These are phyloP conservation scores for Aspergillus homomorphus DNA, from an alignment of 495 filamentous ascomycete genomes.

Conservation along the genomic window DNA sequence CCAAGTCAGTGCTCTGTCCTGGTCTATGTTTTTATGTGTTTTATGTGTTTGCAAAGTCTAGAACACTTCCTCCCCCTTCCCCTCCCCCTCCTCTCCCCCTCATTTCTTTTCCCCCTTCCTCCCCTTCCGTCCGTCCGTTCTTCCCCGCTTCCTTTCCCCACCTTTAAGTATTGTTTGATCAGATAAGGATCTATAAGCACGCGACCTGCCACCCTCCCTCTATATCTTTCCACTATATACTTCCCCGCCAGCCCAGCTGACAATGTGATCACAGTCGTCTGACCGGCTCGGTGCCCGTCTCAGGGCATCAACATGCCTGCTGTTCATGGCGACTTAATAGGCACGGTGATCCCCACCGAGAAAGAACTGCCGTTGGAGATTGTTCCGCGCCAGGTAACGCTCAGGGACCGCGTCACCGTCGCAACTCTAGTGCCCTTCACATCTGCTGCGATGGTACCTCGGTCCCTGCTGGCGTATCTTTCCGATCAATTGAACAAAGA, in stretches of 20 bases:
- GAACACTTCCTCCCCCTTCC: background rate
- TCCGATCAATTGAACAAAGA: constrained; percentile 86
- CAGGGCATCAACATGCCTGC: constrained; percentile 66
- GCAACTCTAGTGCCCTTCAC: constrained; percentile 89
- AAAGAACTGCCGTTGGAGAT: constrained; percentile 66
- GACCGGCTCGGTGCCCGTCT: constrained; percentile 26
- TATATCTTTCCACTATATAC: constrained; percentile 2
- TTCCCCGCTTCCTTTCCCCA: background rate
- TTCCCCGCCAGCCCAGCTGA: constrained; percentile 27
- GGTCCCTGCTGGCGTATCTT: constrained; percentile 73
- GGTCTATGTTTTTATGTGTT: constrained; percentile 11
- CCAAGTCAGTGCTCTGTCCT: background rate
- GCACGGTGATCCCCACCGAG: constrained; percentile 43
- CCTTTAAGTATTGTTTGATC: background rate
- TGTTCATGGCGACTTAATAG: constrained; percentile 74
- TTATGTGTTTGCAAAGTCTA: background rate
- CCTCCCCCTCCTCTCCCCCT: background rate
- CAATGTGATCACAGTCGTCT: constrained; percentile 40
- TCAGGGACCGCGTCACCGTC: constrained; percentile 84
- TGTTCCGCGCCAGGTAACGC: constrained; percentile 76
- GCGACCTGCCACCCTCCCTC: background rate
- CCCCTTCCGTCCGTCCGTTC: background rate
- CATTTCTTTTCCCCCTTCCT: background rate
- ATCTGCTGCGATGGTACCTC: constrained; percentile 68
- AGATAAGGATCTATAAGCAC: constrained; percentile 3